phyloP scores from a whole-genome alignment of 2,329 filamentous ascomycete genomes.

The Monosporascus sp. region DNA sequence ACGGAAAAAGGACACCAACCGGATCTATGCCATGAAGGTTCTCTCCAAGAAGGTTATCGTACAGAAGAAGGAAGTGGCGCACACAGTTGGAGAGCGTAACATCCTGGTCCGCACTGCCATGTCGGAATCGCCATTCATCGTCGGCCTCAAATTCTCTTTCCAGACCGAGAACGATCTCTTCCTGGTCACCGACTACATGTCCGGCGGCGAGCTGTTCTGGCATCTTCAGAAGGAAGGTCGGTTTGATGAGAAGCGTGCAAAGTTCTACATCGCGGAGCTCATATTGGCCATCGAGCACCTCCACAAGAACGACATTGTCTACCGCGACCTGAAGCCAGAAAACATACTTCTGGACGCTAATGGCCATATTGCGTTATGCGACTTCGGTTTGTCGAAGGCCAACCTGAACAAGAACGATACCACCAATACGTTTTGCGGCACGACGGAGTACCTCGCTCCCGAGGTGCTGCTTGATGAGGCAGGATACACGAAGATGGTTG shows the following conservation, averaged over 20 bases:
- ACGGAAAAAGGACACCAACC: slow-evolving; percentile 89
- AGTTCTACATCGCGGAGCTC: slow-evolving; percentile 98
- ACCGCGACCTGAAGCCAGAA: slow-evolving; percentile 94
- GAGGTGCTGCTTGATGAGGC: slow-evolving; percentile 94
- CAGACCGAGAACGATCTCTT: slow-evolving; percentile 96
- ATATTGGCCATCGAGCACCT: slow-evolving; percentile 93
- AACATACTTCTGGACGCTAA: slow-evolving; percentile 97
- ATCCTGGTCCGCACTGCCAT: slow-evolving; percentile 95
- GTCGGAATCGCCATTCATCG: slow-evolving; percentile 94
- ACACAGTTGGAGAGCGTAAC: slow-evolving; percentile 94
- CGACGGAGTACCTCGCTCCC: slow-evolving; percentile 93
- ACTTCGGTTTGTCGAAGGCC: slow-evolving; percentile 96
- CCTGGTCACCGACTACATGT: slow-evolving; percentile 99
- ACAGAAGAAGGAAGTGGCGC: slow-evolving; percentile 98
- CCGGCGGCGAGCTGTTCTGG: slow-evolving; percentile 96
- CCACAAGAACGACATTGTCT: slow-evolving; percentile 96
- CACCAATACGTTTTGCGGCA: slow-evolving; percentile 98
- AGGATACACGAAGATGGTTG: slow-evolving; percentile 99
- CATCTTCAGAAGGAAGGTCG: slow-evolving; percentile 95
- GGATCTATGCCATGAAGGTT: slow-evolving; percentile 99
- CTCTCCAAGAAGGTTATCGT: slow-evolving; percentile 99
- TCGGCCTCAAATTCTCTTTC: slow-evolving; percentile 97
- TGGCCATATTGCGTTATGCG: slow-evolving; percentile 94
- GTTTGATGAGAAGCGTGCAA: slow-evolving; percentile 89
- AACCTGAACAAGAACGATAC: slow-evolving; percentile 96